Conservation (phyloP, 768 basidiomycete species). For the Fomitopsis serialis region DNA sequence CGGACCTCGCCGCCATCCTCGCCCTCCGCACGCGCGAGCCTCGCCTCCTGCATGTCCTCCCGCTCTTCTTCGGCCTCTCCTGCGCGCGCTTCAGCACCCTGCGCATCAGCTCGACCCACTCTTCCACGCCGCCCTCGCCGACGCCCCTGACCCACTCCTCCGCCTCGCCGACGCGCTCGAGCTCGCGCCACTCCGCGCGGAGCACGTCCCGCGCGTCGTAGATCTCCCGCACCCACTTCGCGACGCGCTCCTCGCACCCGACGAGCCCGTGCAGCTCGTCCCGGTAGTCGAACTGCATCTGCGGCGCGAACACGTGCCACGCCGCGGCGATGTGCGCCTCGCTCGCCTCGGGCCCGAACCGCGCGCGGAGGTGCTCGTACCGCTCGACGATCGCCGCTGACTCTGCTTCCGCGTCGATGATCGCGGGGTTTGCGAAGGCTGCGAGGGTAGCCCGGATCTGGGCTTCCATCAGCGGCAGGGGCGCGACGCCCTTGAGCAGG, state of each 20-base stretch:
- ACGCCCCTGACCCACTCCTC: conserved; percentile 57
- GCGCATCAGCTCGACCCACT: conserved; percentile 55
- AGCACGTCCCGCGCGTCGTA: conserved; percentile 44
- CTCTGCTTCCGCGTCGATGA: conserved; percentile 46
- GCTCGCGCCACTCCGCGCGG: conserved; percentile 49
- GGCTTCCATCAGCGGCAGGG: conserved; percentile 74
- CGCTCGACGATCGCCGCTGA: conserved; percentile 43
- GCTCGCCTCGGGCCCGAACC: conserved; percentile 24
- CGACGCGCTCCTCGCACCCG: conserved; percentile 31
- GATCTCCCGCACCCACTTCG: conserved; percentile 54
- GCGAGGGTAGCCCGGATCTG: conserved; percentile 63
- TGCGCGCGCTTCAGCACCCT: conserved; percentile 27
- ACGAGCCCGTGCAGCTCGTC: conserved; percentile 49
- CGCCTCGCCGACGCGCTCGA: conserved; percentile 54
- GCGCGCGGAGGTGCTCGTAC: conserved; percentile 35
- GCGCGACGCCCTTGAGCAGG: conserved; percentile 52
- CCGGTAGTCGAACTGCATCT: conserved; percentile 66
- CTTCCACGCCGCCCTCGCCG: conserved; percentile 59
- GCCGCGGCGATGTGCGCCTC: conserved; percentile 39
- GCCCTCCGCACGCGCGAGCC: not conserved
- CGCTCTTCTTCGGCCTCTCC: conserved; percentile 12
- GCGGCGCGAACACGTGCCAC: conserved; percentile 49
- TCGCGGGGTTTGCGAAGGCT: conserved; percentile 46
- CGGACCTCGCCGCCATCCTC: not conserved
- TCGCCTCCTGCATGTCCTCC: conserved; percentile 2